A percentile compares a stretch with the other conserved stretches of the same genome.
Conservation (phyloP, 768 basidiomycete genomes). For the Mycena rebaudengoi region DNA sequence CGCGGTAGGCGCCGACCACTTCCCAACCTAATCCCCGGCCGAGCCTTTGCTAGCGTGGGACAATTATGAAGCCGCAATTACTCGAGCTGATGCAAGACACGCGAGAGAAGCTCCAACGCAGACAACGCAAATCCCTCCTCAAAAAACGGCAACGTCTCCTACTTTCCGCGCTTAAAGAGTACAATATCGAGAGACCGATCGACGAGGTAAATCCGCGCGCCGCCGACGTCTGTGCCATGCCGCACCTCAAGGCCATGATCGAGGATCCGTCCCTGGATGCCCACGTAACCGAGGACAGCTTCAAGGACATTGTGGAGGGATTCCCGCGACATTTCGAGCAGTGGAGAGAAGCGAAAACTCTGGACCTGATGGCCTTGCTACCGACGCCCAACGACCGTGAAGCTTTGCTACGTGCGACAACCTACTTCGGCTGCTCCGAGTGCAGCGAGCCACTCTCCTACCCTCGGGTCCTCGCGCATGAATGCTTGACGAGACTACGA, state of each 20-base stretch:
- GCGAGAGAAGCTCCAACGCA: slow-evolving; percentile 25
- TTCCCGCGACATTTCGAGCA: slow-evolving; percentile 26
- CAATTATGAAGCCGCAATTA: slow-evolving; percentile 25
- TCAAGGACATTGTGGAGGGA: slow-evolving; percentile 22
- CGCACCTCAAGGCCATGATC: slow-evolving; percentile 31
- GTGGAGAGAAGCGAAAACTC: slow-evolving; percentile 32
- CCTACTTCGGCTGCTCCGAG: slow-evolving; percentile 34
- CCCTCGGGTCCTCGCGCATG: slow-evolving; percentile 33
- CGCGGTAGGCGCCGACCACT: slow-evolving; percentile 19
- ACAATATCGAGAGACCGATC: slow-evolving; percentile 22
- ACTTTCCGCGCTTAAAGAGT: slow-evolving; percentile 25
- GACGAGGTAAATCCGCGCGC: slow-evolving; percentile 30
- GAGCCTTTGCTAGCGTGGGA: slow-evolving; percentile 25
- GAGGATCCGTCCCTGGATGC: slow-evolving; percentile 25
- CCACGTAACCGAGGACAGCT: slow-evolving; percentile 27
- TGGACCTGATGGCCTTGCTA: slow-evolving; percentile 26
- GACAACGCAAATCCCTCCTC: slow-evolving; percentile 27
- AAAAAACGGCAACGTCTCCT: slow-evolving; percentile 30
- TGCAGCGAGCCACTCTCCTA: slow-evolving; percentile 37
- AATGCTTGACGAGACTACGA: slow-evolving; percentile 28
- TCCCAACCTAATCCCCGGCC: background rate
- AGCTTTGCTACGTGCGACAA: slow-evolving; percentile 31
- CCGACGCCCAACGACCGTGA: slow-evolving; percentile 19
- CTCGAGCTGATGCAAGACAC: slow-evolving; percentile 25
- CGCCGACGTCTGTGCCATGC: slow-evolving; percentile 32